These are phyloP conservation scores for Lavandula angustifolia DNA, from an alignment of 257 asterid species.

Conservation along the genomic window DNA sequence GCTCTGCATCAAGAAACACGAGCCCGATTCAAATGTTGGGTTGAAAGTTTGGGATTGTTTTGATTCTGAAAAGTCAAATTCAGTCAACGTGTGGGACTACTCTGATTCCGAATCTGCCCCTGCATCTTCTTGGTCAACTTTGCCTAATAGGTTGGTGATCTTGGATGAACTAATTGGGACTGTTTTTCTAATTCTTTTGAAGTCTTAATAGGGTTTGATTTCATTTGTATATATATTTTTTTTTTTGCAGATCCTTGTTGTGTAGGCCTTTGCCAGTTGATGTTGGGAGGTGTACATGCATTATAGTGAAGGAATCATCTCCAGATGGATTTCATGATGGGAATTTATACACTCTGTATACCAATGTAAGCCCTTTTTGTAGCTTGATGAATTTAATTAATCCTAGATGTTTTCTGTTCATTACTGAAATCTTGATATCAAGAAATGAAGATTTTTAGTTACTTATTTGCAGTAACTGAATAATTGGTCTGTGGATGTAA, in stretches of 20 bases:
- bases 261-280: slow-evolving; percentile 89
- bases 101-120: slow-evolving; percentile 95
- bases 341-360: slow-evolving; percentile 70
- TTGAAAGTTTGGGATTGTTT: slow-evolving; percentile 40
- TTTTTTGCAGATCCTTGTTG: slow-evolving; percentile 62
- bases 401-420: neutral
- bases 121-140: slow-evolving; percentile 88
- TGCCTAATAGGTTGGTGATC: slow-evolving; percentile 63
- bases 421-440: neutral
- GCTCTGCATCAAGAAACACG: slow-evolving; percentile 59
- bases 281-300: slow-evolving; percentile 83
- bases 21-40: slow-evolving; percentile 59
- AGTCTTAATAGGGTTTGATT: too few relatives aligned
- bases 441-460: neutral
- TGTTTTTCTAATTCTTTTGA: neutral
- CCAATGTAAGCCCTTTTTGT: slow-evolving; percentile 56
- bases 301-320: slow-evolving; percentile 79
- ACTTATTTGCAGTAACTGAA: neutral
- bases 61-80: slow-evolving; percentile 50
- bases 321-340: slow-evolving; percentile 64
- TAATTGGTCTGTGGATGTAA: neutral
- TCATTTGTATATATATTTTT: neutral
- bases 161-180: neutral
- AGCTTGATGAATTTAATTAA: neutral
- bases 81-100: slow-evolving; percentile 72